Percentiles rank a stretch among this genome's conserved stretches.
Conservation (phyloP, 2,329 filamentous ascomycete genomes). For the Aspergillus glaucus region DNA sequence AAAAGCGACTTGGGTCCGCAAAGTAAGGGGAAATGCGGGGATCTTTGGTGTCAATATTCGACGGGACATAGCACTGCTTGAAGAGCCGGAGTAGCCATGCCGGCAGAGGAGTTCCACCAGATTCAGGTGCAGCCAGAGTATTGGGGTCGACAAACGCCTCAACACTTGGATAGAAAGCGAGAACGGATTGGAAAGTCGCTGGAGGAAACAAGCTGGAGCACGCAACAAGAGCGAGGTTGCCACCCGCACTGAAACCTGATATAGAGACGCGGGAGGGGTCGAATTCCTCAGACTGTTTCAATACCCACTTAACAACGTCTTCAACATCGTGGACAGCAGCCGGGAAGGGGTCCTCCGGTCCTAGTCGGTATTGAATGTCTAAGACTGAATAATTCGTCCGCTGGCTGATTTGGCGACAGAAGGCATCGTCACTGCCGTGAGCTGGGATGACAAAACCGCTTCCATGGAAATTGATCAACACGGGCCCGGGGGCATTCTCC, state of each 20-base stretch:
- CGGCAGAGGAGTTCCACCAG: constrained; percentile 4
- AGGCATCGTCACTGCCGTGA: constrained; percentile 23
- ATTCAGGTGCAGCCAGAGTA: background rate
- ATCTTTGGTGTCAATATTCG: constrained; percentile 9
- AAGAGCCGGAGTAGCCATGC: constrained; percentile 16
- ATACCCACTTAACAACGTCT: constrained; percentile 29
- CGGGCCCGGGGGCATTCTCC: constrained; percentile 7
- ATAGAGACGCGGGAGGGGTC: constrained; percentile 24
- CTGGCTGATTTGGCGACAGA: constrained; percentile 17
- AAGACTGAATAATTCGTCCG: constrained; percentile 23
- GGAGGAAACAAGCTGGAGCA: constrained; percentile 11
- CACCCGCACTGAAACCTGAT: constrained; percentile 39
- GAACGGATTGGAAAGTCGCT: constrained; percentile 17
- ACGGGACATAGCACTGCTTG: constrained; percentile 19
- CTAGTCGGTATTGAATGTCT: constrained; percentile 34
- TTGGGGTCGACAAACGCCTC: constrained; percentile 9
- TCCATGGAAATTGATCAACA: constrained; percentile 26
- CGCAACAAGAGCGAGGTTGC: constrained; percentile 29
- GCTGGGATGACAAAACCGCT: constrained; percentile 24
- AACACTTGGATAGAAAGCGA: constrained; percentile 26
- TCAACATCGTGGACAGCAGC: constrained; percentile 31
- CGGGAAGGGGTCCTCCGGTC: constrained; percentile 35
- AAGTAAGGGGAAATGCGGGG: constrained; percentile 20
- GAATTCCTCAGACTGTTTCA: constrained; percentile 23
- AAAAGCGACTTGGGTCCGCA: constrained; percentile 14